Percentiles rank a stretch among this genome's conserved stretches.
These are phyloP conservation scores for Colletotrichum sp. DNA, from an alignment of 2,329 filamentous ascomycete genomes.

Conservation along the genomic window DNA sequence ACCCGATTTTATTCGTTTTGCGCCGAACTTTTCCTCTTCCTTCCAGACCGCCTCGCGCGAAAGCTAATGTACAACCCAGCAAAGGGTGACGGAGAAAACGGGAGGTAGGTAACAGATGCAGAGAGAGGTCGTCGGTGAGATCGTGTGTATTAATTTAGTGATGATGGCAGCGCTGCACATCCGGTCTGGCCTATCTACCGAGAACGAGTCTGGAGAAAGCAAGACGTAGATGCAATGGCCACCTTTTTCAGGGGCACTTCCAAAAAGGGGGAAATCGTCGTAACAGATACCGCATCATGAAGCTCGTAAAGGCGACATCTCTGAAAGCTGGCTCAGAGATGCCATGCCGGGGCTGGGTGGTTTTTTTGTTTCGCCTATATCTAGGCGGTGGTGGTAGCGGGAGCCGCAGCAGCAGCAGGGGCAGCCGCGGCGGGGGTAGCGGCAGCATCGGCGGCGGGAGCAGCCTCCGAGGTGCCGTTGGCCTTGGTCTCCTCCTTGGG, in stretches of 20 bases:
- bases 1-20: conserved; percentile 35
- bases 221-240: conserved; percentile 19
- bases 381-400: conserved; percentile 34
- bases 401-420: conserved; percentile 25
- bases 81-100: conserved; percentile 35
- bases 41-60: conserved; percentile 30
- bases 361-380: neutral
- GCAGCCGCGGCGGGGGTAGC: conserved; percentile 23
- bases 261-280: conserved; percentile 23
- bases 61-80: conserved; percentile 43
- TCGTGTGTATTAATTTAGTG: conserved; percentile 26
- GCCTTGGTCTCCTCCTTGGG: conserved; percentile 46
- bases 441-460: conserved; percentile 26
- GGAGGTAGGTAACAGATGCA: conserved; percentile 37
- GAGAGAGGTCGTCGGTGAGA: conserved; percentile 24
- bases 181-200: conserved; percentile 17
- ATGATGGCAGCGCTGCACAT: conserved; percentile 21
- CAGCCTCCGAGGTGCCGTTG: conserved; percentile 45
- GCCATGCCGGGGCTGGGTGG: conserved; percentile 7
- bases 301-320: conserved; percentile 16
- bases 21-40: conserved; percentile 37
- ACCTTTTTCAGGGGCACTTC: conserved; percentile 18
- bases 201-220: conserved; percentile 19
- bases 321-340: neutral
- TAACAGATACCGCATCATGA: conserved; percentile 23